These are phyloP conservation scores for Dothidotthia symphoricarpi DNA, from an alignment of 2,329 filamentous ascomycete genomes.

Conservation along the genomic window DNA sequence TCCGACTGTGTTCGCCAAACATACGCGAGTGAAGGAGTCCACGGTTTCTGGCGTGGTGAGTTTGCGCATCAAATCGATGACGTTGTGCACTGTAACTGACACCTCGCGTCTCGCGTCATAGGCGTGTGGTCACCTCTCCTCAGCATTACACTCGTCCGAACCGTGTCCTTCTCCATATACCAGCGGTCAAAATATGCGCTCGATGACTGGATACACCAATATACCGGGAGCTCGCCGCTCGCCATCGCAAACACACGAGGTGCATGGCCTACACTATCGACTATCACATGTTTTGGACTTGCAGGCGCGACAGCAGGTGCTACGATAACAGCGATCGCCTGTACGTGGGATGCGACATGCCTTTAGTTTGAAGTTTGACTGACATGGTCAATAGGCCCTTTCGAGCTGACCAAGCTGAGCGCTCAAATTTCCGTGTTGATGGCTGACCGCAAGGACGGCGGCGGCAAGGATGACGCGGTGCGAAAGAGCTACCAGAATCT, in stretches of 20 bases:
- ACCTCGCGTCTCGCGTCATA: constrained; percentile 9
- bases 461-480: constrained; percentile 37
- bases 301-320: constrained; percentile 78
- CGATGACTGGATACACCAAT: constrained; percentile 65
- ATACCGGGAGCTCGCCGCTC: constrained; percentile 68
- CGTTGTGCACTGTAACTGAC: constrained; percentile 8
- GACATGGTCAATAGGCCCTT: constrained; percentile 58
- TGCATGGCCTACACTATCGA: constrained; percentile 69
- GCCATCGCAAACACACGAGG: constrained; percentile 68
- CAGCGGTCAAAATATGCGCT: constrained; percentile 72
- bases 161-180: constrained; percentile 77
- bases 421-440: constrained; percentile 81
- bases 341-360: constrained; percentile 39
- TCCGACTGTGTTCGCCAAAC: constrained; percentile 72
- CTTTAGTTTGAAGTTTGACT: constrained; percentile 5
- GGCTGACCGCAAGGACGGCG: constrained; percentile 58
- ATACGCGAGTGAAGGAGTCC: constrained; percentile 58
- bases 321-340: constrained; percentile 76
- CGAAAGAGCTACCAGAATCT: constrained; percentile 69
- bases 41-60: constrained; percentile 56
- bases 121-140: constrained; percentile 78
- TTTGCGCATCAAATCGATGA: constrained; percentile 8
- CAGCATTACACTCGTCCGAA: constrained; percentile 74
- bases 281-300: constrained; percentile 71
- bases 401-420: constrained; percentile 86